Base-by-base conservation (phyloP, 1,284 basidiomycete species). In the Microbotryum intermedium region DNA sequence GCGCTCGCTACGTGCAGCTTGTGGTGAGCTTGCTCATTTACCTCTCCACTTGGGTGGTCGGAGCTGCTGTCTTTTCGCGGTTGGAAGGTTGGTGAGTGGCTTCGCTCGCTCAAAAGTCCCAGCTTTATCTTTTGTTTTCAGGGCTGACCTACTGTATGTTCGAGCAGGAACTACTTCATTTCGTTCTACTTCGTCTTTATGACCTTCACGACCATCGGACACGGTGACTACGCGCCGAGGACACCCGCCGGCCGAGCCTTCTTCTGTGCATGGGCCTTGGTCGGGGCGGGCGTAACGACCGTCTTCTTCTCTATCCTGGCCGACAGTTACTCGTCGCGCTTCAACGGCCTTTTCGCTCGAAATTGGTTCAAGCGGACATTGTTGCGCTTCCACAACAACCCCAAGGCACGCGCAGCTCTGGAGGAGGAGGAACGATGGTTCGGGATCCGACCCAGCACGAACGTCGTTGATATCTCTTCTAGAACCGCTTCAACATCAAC, bases 191-290 rank as follows among this genome's bases (percentile, higher is more conserved):
- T 42, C 53, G 20, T 58, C 69, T 61, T 45, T 23, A 28, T 59
- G 45, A 23, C 55, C 16, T 51, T 56, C 20, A 44, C 47, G 1
- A 44, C 57, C 20, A 59, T 85, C 25, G 86, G 87, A 1, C 88
- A 84, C 68, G 86, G 86, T 9, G 86, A 89, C 66, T 77, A 79
- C 39, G 70, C 79, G 0, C 86, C 85, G 0, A 70, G 72, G 45
- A 83, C 84, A 1, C 81, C 83, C 6, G 81, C 84, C 6, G 87
- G 88, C 4, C 80, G 86, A 28, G 82, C 84, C 7, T 79, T 90
- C 53, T 90, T 90, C 73, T 82, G 90, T 56, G 81, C 84, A 11
- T 91, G 88, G 88, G 86, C 86, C 0, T 73, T 91, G 50, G 74
- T 86, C 11, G 52, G 67, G 69, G 47, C 71, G 48, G 45, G 67